Evolutionary conservation across 2,329 filamentous ascomycete species (phyloP).

Genomic region (Escovopsis weberi): DNA sequence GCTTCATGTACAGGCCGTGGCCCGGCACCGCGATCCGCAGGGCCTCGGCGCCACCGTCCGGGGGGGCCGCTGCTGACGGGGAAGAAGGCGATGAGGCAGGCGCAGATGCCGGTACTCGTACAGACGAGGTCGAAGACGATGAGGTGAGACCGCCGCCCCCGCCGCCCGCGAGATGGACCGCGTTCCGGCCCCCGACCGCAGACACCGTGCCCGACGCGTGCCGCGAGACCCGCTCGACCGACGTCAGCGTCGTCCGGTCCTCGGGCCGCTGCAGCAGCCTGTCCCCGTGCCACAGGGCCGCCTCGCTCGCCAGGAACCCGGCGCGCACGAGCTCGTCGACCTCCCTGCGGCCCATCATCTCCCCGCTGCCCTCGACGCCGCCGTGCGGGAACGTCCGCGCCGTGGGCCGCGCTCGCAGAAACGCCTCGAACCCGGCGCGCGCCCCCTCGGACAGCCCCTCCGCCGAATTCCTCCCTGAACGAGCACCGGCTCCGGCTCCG

Average conservation of each 20-base stretch:
- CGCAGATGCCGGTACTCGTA: too few relatives aligned
- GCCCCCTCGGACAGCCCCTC: constrained; percentile 14
- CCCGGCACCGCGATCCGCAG: constrained; percentile 50
- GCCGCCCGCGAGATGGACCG: constrained; percentile 49
- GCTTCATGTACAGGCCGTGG: constrained; percentile 52
- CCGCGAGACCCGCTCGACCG: constrained; percentile 46
- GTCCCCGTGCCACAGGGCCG: constrained; percentile 14
- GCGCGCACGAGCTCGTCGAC: constrained; percentile 44
- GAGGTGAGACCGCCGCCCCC: constrained; percentile 6
- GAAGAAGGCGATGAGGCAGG: too few relatives aligned
- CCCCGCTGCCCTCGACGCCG: too few relatives aligned
- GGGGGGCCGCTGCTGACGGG: too few relatives aligned
- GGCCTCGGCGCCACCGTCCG: neutral
- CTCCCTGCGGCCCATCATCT: constrained; percentile 27
- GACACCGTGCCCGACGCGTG: constrained; percentile 54
- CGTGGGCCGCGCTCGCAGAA: too few relatives aligned
- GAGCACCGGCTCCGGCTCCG: constrained; percentile 22
- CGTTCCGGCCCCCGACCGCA: constrained; percentile 54
- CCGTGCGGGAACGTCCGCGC: too few relatives aligned
- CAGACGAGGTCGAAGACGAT: too few relatives aligned
- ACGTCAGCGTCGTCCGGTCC: constrained; percentile 40
- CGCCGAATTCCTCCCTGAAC: constrained; percentile 9
- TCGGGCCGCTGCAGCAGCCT: constrained; percentile 34
- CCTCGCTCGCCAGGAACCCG: constrained; percentile 48
- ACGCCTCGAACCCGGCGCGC: neutral